Evolutionary conservation across 306 rosid species (phyloP).

Genomic region (Cicer chorassanicum): DNA sequence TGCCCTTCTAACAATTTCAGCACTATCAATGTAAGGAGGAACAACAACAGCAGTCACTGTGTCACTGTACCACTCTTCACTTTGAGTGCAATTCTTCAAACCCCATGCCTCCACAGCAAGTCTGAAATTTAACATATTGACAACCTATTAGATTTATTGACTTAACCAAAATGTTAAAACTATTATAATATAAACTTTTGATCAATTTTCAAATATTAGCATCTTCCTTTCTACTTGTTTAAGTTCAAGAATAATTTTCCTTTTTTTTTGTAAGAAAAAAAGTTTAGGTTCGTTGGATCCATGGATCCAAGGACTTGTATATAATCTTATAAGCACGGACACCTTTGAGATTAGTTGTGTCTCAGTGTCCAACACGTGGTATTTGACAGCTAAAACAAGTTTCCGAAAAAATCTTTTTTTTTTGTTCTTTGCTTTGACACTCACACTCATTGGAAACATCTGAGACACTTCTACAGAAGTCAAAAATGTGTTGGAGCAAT

Average conservation of each 20-base stretch:
- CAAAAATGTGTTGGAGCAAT: too few species aligned
- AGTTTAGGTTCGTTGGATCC: too few species aligned
- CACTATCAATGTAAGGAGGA: slow-evolving; percentile 86
- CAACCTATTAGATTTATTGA: slow-evolving; percentile 22
- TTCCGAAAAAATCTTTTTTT: too few species aligned
- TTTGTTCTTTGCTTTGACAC: too few species aligned
- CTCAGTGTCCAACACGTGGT: too few species aligned
- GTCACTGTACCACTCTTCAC: slow-evolving; percentile 93
- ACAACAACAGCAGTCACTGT: slow-evolving; percentile 93
- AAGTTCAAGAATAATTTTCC: background rate
- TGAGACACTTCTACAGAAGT: too few species aligned
- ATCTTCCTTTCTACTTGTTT: slow-evolving; percentile 13
- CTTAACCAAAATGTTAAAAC: slow-evolving; percentile 27
- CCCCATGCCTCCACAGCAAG: slow-evolving; percentile 99
- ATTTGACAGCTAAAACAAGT: too few species aligned
- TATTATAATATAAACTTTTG: slow-evolving; percentile 9
- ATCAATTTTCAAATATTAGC: slow-evolving; percentile 1
- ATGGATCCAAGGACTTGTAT: too few species aligned
- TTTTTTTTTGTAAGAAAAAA: too few species aligned
- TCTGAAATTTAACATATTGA: slow-evolving; percentile 52
- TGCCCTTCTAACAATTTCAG: slow-evolving; percentile 84
- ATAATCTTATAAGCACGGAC: too few species aligned
- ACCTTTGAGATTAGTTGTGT: too few species aligned
- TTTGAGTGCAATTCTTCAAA: slow-evolving; percentile 95
- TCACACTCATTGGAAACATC: too few species aligned